Conservation (phyloP, 257 asterid genomes). For the Nicotiana obtusifolia region DNA sequence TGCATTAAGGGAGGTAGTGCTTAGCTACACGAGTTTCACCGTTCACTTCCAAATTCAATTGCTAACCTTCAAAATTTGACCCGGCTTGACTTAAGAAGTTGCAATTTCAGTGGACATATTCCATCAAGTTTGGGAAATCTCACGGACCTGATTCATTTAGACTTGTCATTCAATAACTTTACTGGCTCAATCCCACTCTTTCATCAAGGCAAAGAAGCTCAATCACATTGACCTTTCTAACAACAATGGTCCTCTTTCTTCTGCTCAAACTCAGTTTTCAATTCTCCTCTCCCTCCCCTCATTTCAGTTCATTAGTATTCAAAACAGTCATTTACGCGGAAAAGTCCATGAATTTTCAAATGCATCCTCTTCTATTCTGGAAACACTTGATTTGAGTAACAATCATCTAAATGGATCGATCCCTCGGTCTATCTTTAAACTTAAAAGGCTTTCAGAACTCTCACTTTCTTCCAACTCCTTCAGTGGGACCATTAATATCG, state of each 20-base stretch:
- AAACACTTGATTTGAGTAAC: conserved; percentile 16
- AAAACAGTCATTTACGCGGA: conserved; percentile 16
- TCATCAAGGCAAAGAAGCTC: too few relatives aligned
- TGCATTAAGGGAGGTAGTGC: conserved; percentile 8
- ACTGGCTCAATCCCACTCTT: too few relatives aligned
- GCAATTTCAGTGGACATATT: conserved; percentile 18
- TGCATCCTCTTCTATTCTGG: conserved; percentile 7
- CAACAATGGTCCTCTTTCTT: conserved; percentile 16
- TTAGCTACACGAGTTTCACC: conserved; percentile 13
- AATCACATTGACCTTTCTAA: too few relatives aligned
- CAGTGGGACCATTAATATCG: conserved; percentile 23
- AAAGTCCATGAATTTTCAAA: neutral
- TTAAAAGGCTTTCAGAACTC: conserved; percentile 5
- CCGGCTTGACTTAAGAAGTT: neutral
- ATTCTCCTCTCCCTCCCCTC: conserved; percentile 14
- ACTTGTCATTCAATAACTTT: conserved; percentile 11
- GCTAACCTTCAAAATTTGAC: conserved; percentile 9
- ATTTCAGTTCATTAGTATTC: neutral
- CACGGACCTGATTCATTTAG: neutral
- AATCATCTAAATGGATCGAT: conserved; percentile 15
- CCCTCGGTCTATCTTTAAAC: conserved; percentile 16
- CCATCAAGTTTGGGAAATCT: conserved; percentile 16
- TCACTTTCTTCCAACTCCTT: conserved; percentile 20
- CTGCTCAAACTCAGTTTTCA: conserved; percentile 7
- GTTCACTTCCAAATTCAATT: conserved; percentile 16